These are phyloP conservation scores for Syzygium aqueum DNA, from an alignment of 345 rosid species.

Conservation along the genomic window DNA sequence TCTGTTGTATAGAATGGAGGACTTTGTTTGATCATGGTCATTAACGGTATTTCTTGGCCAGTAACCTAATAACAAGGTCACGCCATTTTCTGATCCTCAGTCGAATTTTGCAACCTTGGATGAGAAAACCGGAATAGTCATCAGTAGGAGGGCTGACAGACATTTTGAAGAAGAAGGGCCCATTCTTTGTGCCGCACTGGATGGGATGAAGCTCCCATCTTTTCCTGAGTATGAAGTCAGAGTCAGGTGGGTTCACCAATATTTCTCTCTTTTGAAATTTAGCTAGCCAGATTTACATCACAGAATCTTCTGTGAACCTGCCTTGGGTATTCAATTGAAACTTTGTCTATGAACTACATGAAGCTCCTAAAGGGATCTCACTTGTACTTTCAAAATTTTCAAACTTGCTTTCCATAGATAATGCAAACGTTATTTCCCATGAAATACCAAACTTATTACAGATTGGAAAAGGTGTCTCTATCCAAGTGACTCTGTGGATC, in stretches of 20 bases:
- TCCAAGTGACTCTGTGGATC: not conserved
- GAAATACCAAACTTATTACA: not conserved
- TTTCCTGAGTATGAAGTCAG: conserved; percentile 89
- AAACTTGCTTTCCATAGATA: not conserved
- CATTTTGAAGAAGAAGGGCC: conserved; percentile 98
- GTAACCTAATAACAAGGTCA: not conserved
- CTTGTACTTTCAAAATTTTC: not conserved
- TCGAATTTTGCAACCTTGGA: conserved; percentile 96
- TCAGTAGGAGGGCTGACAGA: conserved; percentile 89
- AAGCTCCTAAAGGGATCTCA: not conserved
- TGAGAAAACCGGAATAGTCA: conserved; percentile 72
- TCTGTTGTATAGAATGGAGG: not conserved
- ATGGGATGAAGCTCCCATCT: conserved; percentile 80
- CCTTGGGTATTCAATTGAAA: not conserved
- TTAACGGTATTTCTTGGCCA: not conserved
- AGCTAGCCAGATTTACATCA: not conserved
- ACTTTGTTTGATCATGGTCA: not conserved
- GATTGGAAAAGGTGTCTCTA: not conserved
- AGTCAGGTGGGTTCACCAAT: conserved; percentile 50
- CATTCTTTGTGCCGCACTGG: conserved; percentile 83
- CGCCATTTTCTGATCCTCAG: conserved; percentile 21
- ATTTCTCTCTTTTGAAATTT: not conserved
- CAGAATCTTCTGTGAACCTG: not conserved
- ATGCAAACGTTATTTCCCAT: not conserved
- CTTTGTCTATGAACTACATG: not conserved